Base-by-base conservation (phyloP, 2,329 filamentous ascomycete genomes). In the Alternaria brassicae region DNA sequence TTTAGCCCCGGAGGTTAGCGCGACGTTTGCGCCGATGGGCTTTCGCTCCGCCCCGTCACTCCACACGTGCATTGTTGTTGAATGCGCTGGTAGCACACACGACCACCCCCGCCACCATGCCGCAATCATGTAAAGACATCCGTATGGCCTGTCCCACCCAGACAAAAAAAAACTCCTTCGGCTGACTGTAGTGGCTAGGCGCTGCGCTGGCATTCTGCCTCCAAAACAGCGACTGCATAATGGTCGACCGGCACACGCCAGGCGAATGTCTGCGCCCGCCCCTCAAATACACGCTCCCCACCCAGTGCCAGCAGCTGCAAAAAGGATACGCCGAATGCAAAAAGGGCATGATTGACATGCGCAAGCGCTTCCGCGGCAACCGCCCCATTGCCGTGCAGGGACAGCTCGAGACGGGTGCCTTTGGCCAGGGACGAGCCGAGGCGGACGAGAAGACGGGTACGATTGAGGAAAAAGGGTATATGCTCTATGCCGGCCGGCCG, bases 301-400 rank as follows among this genome's bases (percentile, higher is more conserved):
- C 86, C 23, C 89, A 90, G 80, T 99, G 95, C 81, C 92, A 94
- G 77, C 94, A 97, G 79, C 86, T 99, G 60, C 92, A 94, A 78
- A 93, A 92, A 78, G 74, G 93, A 44, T 95, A 96, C 72, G 91
- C 92, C 77, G 92, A 97, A 77, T 99, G 95, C 86, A 96, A 96
- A 75, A 91, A 94, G 66, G 95, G 95, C 66, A 88, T 96, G 88
- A 91, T 98, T 70, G 95, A 99, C 78, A 99, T 99, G 95, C 91
- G 95, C 78, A 98, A 98, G 82, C 90, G 95, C 32, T 98, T 99
- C 81, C 88, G 95, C 56, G 95, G 95, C 58, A 98, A 98, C 82
- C 88, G 92, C 77, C 93, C 95, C 53, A 89, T 96, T 66, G 84
- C 70, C 19, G 69, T 78, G 2, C 60, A 67, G 12, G 70, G 70